Base-by-base conservation (phyloP, 2,329 filamentous ascomycete species). In the Beauveria asiatica region DNA sequence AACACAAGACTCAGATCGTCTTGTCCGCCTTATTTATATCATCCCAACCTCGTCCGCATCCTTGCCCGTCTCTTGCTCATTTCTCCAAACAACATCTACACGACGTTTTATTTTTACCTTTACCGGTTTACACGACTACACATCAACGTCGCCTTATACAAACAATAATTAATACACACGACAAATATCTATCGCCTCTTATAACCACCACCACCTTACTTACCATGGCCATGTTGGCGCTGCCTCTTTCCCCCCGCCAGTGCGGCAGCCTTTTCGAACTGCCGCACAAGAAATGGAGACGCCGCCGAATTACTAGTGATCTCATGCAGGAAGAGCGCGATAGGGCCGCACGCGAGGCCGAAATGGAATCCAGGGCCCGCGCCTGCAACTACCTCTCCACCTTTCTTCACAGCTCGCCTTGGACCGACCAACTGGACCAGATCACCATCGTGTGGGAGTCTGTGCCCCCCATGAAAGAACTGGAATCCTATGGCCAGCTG, bases 391-490 rank as follows among this genome's bases (percentile, higher is more conserved):
- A 70, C 62, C 67, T 74, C 61, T 60, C 67, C 44, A 66, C 67
- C 57, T 74, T 71, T 55, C 62, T 72, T 17, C 61, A 68, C 13
- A 65, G 59, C 39, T 70, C 67, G 10, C 49, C 65, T 30, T 74
- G 67, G 71, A 65, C 62, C 55, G 69, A 67, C 33, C 69, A 70
- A 61, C 63, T 66, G 51, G 70, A 71, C 57, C 70, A 68, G 27
- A 73, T 74, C 61, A 67, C 68, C 57, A 72, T 74, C 60, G 65
- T 69, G 23, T 67, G 66, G 64, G 72, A 73, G 3, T 67, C 62
- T 19, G 68, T 74, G 3, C 72, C 72, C 16, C 67, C 69, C 56
- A 69, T 73, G 62, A 64, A 69, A 30, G 70, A 72, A 62, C 69
- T 74, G 33, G 67, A 70, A 51, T 64, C 67, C 8, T 74, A 68